Percentiles rank a stretch among this genome's conserved stretches.
phyloP scores from a whole-genome alignment of 169 alveolate species.

The Eimeria necatrix region DNA sequence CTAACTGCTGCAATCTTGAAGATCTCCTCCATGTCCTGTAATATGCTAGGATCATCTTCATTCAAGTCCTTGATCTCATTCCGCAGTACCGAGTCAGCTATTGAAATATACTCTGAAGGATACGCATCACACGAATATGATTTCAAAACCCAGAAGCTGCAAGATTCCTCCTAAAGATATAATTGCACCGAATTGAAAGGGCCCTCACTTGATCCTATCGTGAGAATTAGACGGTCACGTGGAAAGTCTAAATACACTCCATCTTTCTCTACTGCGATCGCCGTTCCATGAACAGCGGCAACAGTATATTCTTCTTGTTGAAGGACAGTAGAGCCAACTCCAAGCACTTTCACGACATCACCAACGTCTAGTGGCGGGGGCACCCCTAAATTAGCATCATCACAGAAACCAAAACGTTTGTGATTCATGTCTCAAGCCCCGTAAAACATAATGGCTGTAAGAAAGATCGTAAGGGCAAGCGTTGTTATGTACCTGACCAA shows the following conservation, averaged over 20 bases:
- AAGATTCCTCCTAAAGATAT: not conserved
- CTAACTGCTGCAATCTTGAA: not conserved
- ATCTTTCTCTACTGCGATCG: not conserved
- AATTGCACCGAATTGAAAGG: not conserved
- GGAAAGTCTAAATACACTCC: slow-evolving; percentile 17
- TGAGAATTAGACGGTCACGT: slow-evolving; percentile 31
- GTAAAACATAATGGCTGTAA: not conserved
- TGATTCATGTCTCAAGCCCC: not conserved
- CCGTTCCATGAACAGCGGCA: slow-evolving; percentile 18
- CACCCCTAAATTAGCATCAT: not conserved
- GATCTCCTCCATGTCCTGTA: slow-evolving; percentile 23
- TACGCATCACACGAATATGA: not conserved
- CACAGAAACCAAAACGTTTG: not conserved
- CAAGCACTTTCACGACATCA: slow-evolving; percentile 46
- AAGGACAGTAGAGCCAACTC: slow-evolving; percentile 1
- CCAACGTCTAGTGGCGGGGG: slow-evolving; percentile 59
- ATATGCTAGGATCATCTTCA: slow-evolving; percentile 16
- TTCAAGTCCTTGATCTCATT: slow-evolving; percentile 13
- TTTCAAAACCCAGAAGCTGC: not conserved
- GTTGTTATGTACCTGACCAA: slow-evolving; percentile 35
- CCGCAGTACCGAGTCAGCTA: slow-evolving; percentile 5
- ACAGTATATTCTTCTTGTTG: slow-evolving; percentile 36
- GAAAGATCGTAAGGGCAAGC: not conserved
- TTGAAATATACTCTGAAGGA: not conserved
- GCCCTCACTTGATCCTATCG: slow-evolving; percentile 20